These are phyloP conservation scores for Chaetomium olivaceum DNA, from an alignment of 2,329 filamentous ascomycete genomes.

Conservation along the genomic window DNA sequence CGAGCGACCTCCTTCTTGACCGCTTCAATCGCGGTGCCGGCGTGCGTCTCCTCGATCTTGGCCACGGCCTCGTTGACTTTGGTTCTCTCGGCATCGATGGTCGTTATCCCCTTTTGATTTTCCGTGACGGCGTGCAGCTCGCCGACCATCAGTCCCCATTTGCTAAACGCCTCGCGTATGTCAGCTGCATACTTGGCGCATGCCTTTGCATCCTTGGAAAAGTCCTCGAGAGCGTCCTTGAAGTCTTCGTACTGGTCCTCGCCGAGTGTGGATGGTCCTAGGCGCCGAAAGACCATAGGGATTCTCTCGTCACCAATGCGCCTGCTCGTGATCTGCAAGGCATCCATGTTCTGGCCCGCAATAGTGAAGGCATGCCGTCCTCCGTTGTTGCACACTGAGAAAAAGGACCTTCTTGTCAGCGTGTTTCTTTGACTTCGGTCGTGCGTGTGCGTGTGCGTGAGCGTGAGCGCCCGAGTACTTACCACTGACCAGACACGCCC, in stretches of 20 bases:
- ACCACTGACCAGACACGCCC: neutral
- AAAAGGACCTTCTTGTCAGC: neutral
- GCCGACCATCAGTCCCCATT: neutral
- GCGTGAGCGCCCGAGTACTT: neutral
- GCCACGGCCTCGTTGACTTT: neutral
- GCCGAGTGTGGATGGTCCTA: neutral
- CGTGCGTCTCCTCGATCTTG: constrained; percentile 1
- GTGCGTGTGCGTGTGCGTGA: too few relatives aligned
- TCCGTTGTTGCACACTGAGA: constrained; percentile 8
- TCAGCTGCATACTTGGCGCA: neutral
- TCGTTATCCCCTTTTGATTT: constrained; percentile 1
- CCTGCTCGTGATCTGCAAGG: neutral
- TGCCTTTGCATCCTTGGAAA: neutral
- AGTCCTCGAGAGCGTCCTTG: constrained; percentile 3
- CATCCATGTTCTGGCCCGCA: constrained; percentile 4
- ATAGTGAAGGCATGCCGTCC: constrained; percentile 1
- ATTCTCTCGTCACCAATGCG: constrained; percentile 6
- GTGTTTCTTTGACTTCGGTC: too few relatives aligned
- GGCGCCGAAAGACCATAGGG: neutral
- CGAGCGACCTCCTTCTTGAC: constrained; percentile 7
- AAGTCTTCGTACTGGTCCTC: constrained; percentile 1
- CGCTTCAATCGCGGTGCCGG: neutral
- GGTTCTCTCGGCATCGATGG: neutral
- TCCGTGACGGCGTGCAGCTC: constrained; percentile 5
- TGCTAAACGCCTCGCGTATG: neutral